Percentiles rank a stretch among this genome's conserved stretches.
Conservation (phyloP, 1,284 basidiomycete genomes). For the Limonomyces culmigenus region DNA sequence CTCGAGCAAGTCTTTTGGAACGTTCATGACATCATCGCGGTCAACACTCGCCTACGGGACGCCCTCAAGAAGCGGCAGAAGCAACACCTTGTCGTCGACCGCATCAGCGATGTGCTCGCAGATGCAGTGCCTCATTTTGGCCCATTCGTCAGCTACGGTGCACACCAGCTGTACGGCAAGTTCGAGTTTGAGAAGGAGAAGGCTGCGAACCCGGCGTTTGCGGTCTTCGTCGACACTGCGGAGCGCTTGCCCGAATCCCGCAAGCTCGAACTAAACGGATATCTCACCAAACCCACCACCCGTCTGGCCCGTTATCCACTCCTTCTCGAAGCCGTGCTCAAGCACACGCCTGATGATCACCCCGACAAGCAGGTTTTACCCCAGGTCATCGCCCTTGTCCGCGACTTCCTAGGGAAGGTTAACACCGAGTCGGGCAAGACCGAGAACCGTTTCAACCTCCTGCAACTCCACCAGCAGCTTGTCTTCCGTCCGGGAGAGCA, state of each 20-base stretch:
- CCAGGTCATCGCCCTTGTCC: slow-evolving; percentile 67
- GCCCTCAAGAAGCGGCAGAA: slow-evolving; percentile 94
- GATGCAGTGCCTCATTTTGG: slow-evolving; percentile 81
- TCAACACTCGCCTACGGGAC: slow-evolving; percentile 82
- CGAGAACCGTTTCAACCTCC: slow-evolving; percentile 86
- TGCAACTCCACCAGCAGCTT: slow-evolving; percentile 81
- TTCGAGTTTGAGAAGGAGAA: slow-evolving; percentile 99
- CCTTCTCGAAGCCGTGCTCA: slow-evolving; percentile 81
- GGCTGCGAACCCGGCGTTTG: slow-evolving; percentile 82
- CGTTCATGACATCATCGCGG: slow-evolving; percentile 82
- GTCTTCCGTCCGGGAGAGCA: slow-evolving; percentile 75
- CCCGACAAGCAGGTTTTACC: slow-evolving; percentile 73
- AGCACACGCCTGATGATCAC: slow-evolving; percentile 86
- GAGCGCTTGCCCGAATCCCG: slow-evolving; percentile 91
- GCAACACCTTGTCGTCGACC: slow-evolving; percentile 81
- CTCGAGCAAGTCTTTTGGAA: slow-evolving; percentile 98
- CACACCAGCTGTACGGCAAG: slow-evolving; percentile 96
- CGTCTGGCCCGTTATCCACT: slow-evolving; percentile 92
- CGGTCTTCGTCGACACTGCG: slow-evolving; percentile 89
- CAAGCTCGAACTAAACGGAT: slow-evolving; percentile 95
- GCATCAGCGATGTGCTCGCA: slow-evolving; percentile 83
- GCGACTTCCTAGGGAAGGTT: slow-evolving; percentile 76
- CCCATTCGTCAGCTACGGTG: slow-evolving; percentile 91
- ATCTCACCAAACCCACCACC: slow-evolving; percentile 96
- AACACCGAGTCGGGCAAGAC: slow-evolving; percentile 86